Base-by-base conservation (phyloP, 2,329 filamentous ascomycete genomes). In the Plectosphaerella cucumerina region DNA sequence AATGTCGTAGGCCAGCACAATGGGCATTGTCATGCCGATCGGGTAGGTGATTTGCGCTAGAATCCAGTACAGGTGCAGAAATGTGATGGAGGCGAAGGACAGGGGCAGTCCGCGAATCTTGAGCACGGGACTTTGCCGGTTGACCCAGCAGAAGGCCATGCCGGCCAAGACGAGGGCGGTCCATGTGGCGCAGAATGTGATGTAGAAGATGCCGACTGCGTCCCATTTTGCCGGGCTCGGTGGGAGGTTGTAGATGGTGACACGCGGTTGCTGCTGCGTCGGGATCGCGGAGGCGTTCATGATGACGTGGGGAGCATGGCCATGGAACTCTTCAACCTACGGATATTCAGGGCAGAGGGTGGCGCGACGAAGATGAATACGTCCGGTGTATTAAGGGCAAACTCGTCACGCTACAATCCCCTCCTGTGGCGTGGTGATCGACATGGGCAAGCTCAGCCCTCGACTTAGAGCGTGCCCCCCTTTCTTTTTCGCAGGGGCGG, bases 11-110 rank as follows among this genome's bases (percentile, higher is more conserved):
- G 77, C 67, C 14, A 63, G 48, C 1, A 70, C 58, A 1, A 66
- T 49, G 1, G 66, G 75, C 50, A 76, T 66, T 4, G 71, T 64
- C 10, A 66, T 45, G 8, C 72, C 71, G 22, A 75, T 62, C 11
- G 70, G 64, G n/a, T 73, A 70, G 18, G 68, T 69, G 49, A 75
- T 58, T 53, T 76, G 73, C 4, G 69, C 68, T 4, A 69, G 59
- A 35, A 70, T 58, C 69, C 68, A 72, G 54, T 71, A 72, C 5
- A 56, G 31, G 50, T 72, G 69, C 15, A 72, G 62, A 42, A 68
- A 60, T 4, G 59, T 42, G 18, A 78, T 66, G 26, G 72, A 68
- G 8, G 63, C 60, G 48, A 74, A 69, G 14, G 72, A 72, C 5
- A 76, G 44, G 11, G 60, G 54, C 6, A 78, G 56, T 23, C 70